These are phyloP conservation scores for Daldinia vernicosa DNA, from an alignment of 495 filamentous ascomycete species.

Conservation along the genomic window DNA sequence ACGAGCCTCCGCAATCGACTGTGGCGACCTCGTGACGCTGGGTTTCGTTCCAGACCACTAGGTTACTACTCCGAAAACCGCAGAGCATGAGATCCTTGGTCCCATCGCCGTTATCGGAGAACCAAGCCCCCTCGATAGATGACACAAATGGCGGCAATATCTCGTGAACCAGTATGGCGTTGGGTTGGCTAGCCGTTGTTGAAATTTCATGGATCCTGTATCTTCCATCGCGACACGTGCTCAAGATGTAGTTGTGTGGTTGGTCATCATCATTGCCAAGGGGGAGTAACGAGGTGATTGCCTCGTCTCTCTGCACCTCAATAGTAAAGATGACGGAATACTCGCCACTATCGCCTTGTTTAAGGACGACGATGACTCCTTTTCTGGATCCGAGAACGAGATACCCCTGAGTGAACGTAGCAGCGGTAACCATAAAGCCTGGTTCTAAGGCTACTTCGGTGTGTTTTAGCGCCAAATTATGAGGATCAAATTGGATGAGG, in stretches of 20 bases:
- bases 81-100: constrained; percentile 69
- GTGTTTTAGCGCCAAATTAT: constrained; percentile 26
- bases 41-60: constrained; percentile 81
- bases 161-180: constrained; percentile 53
- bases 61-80: constrained; percentile 81
- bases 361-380: constrained; percentile 68
- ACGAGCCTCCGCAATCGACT: constrained; percentile 83
- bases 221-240: constrained; percentile 76
- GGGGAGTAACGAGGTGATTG: constrained; percentile 71
- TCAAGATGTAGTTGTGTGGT: constrained; percentile 60
- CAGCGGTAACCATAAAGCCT: constrained; percentile 53
- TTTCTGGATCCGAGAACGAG: constrained; percentile 75
- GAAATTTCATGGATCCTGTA: constrained; percentile 66
- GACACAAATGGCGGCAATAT: constrained; percentile 67
- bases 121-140: constrained; percentile 73
- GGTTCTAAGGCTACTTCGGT: constrained; percentile 38
- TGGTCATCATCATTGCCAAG: constrained; percentile 42
- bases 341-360: constrained; percentile 34
- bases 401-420: constrained; percentile 50
- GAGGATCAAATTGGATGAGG: constrained; percentile 34
- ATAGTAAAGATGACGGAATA: constrained; percentile 46
- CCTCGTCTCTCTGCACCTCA: constrained; percentile 67
- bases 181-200: background rate
- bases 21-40: constrained; percentile 69
- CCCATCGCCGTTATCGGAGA: constrained; percentile 52